phyloP scores from a whole-genome alignment of 345 rosid species.

The Nasturtium officinale region DNA sequence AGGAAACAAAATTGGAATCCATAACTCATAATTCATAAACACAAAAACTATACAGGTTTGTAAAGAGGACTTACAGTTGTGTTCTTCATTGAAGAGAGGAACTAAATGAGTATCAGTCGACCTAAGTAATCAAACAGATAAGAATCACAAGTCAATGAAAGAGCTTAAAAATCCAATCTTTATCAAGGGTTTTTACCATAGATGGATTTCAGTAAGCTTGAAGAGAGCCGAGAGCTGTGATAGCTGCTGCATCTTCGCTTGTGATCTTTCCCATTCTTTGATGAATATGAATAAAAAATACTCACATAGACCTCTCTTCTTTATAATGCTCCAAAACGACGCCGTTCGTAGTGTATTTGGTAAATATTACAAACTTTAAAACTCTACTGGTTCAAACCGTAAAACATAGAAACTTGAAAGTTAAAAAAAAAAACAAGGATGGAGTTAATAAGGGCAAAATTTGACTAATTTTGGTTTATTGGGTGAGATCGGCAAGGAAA shows the following conservation, averaged over 20 bases:
- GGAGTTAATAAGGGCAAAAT: too few relatives aligned
- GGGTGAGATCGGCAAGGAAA: too few relatives aligned
- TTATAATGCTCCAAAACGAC: background rate
- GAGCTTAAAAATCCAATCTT: background rate
- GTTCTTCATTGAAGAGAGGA: constrained; percentile 40
- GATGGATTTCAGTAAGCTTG: constrained; percentile 68
- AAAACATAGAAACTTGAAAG: too few relatives aligned
- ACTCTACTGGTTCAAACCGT: too few relatives aligned
- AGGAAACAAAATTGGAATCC: background rate
- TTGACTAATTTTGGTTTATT: too few relatives aligned
- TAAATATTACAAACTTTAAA: too few relatives aligned
- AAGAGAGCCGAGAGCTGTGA: constrained; percentile 72
- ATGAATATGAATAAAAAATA: background rate
- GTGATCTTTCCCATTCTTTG: constrained; percentile 31
- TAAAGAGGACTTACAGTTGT: constrained; percentile 43
- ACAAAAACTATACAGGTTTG: background rate
- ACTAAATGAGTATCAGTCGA: constrained; percentile 44
- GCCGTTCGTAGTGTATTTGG: background rate
- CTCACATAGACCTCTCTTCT: background rate
- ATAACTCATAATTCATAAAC: background rate
- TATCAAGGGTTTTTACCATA: constrained; percentile 50
- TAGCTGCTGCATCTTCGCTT: constrained; percentile 44
- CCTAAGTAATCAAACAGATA: constrained; percentile 37
- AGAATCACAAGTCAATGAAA: constrained; percentile 2
- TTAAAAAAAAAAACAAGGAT: too few relatives aligned